Base-by-base conservation (phyloP, 2,329 filamentous ascomycete genomes). In the Xylaria sp. region DNA sequence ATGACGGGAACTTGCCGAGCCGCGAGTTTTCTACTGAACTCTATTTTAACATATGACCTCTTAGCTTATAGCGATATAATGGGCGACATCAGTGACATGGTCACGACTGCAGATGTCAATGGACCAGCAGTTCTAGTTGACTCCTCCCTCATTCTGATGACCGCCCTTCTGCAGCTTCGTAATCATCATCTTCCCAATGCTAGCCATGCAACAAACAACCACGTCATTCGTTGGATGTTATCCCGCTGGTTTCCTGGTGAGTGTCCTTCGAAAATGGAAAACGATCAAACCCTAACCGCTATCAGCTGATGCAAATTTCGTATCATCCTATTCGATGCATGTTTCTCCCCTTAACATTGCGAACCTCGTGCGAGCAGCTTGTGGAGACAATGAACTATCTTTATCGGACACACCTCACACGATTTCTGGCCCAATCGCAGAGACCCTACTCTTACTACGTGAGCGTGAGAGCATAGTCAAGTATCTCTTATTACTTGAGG, bases 111-210 rank as follows among this genome's bases (percentile, higher is more conserved):
- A 46, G 93, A 96, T 70, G 81, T 94, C 35, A 94, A 89, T 72
- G 93, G 93, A 0, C 94, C 95, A 7, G 87, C 87, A 1, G 74
- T 87, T 19, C 78, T 97, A 17, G 89, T 89, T n/a, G 95, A 98
- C 73, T 87, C 92, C 1, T 90, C 91, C 3, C 79, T 94, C 17
- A 80, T 83, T 2, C 75, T 99, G 40, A 91, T 96, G 86, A 80
- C 84, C 15, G 84, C 85, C 56, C 75, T 96, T 41, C 80, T 95
- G 35, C 83, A 87, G 58, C 79, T 87, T 40, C 86, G 87, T 54
- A 87, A 90, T 67, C 82, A 85, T 27, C 84, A 89, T 69, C 86
- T 90, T 44, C 90, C 91, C 1, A 88, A 85, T 60, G 85, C 86
- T 35, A 90, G 86, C 66, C 85, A 88, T 67, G 81, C 82, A 38